Base-by-base conservation (phyloP, 345 rosid species). In the Murraya paniculata region DNA sequence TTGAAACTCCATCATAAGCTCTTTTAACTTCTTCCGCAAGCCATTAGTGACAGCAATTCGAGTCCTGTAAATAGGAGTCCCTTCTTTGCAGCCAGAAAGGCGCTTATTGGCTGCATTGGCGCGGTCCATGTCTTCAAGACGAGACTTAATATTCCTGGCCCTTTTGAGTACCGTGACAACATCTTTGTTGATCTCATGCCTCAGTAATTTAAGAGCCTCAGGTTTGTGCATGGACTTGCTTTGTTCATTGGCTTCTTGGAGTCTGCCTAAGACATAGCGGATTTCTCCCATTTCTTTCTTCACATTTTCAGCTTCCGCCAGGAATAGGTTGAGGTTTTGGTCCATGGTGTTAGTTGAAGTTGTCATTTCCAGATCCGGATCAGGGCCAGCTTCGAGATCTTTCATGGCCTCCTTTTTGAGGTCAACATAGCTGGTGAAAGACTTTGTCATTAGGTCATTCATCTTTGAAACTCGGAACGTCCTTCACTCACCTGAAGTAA, bases 381-480 rank as follows among this genome's bases (percentile, higher is more conserved):
- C 94, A 0, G 86, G 90, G 56, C 95, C 97, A 4, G 95, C 96
- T 89, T 94, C 99, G 0, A 91, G 87, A 77, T 96, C 99, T 80
- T 85, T 92, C 91, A 94, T 88, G 68, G 98, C 99, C 81, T 92
- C 97, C 77, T 92, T 96, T 85, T 91, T 92, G 58, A 94, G 87
- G 77, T 96, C 98, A 28, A 92, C 99, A 69, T 96, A 94, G 86
- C 95, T 96, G 80, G 83, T 83, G 82, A 92, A 96, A 35, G 99
- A 96, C 82, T 96, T 94, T 70, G 99, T 96, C 99, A 94, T 94
- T 59, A 96, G 72, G 65, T 96, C 99, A 81, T 96, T 96, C 99
- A 96, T 96, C 78, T 90, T 87, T 55, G 59, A 36, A 24, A 60
- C 27, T 62, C 25, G 22, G 30, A 57, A 74, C 62, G 28, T 77